Evolutionary conservation across 148 eudicot species (phyloP), one percentile per base, ranked within the genome.

Genomic region (Vaccinium myrtillus): DNA sequence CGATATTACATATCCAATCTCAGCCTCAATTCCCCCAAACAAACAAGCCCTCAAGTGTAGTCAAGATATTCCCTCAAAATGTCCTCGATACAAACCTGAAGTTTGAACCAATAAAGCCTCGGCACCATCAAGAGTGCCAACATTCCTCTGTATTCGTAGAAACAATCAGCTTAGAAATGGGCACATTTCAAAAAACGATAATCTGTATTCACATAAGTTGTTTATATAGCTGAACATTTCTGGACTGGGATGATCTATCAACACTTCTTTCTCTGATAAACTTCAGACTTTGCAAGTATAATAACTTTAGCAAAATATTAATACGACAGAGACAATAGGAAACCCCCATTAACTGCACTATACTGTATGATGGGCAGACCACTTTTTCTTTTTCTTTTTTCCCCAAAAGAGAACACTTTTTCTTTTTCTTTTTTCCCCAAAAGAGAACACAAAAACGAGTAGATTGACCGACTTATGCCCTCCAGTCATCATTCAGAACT

Each of bases 401-500:
- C 5, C 74, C 39, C 13, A 69, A 69, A 69, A 25, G 74, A 69
- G 16, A 30, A 8, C 36, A 46, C 8, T 43, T 43, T 0, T 43
- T 5, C 5, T 43, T 43, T 39, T n/a, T 0, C 30, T 27, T 27
- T 21, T 0, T 30, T 3, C 5, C 74, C 39, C 13, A 69, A 69
- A 69, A 25, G 74, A 69, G 16, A 30, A 8, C 36, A 46, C 8
- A 75, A 75, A 48, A 76, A 76, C 13, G 55, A 69, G 27, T 6
- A 25, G 27, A 25, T 32, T 5, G 30, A 69, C n/a, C 25, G 32
- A 76, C 30, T 49, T 49, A 49, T 76, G 79, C 55, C 27, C 49
- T 74, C 81, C 77, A 21, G 67, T 67, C 78, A 69, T 51, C 78
- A 43, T 79, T 43, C 25, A 84, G 43, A 79, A 46, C 78, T 21